These are phyloP conservation scores for Cenococcum geophilum DNA, from an alignment of 495 filamentous ascomycete species.

Conservation along the genomic window DNA sequence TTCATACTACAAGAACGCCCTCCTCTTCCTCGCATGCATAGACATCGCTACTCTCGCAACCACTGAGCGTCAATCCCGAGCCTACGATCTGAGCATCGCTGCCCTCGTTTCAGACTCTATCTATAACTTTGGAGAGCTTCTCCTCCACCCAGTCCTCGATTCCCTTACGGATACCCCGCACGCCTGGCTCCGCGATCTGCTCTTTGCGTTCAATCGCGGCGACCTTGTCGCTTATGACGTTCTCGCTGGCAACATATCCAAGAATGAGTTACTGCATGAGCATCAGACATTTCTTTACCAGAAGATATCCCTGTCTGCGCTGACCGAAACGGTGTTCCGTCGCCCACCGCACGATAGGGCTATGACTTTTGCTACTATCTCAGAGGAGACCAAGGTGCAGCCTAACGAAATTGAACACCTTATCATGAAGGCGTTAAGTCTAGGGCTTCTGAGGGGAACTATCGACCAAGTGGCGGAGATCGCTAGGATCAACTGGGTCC, in stretches of 20 bases:
- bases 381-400: conserved; percentile 84
- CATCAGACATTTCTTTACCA: conserved; percentile 81
- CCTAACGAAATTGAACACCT: conserved; percentile 91
- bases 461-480: conserved; percentile 96
- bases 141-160: conserved; percentile 93
- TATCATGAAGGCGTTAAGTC: conserved; percentile 94
- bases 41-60: conserved; percentile 65
- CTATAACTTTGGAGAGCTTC: conserved; percentile 99
- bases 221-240: conserved; percentile 82
- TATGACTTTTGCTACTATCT: conserved; percentile 83
- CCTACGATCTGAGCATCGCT: conserved; percentile 87
- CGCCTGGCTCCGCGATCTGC: conserved; percentile 82
- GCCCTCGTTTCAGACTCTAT: conserved; percentile 89
- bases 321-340: conserved; percentile 95
- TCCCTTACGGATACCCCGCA: conserved; percentile 60
- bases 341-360: conserved; percentile 91
- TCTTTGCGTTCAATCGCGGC: conserved; percentile 96
- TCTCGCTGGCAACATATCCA: conserved; percentile 67
- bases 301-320: conserved; percentile 92
- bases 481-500: conserved; percentile 95
- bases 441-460: conserved; percentile 81
- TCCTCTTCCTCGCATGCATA: conserved; percentile 97
- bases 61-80: conserved; percentile 67
- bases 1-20: conserved; percentile 91
- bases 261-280: conserved; percentile 69